These are phyloP conservation scores for Boletellus ananas DNA, from an alignment of 768 basidiomycete species.

Conservation along the genomic window DNA sequence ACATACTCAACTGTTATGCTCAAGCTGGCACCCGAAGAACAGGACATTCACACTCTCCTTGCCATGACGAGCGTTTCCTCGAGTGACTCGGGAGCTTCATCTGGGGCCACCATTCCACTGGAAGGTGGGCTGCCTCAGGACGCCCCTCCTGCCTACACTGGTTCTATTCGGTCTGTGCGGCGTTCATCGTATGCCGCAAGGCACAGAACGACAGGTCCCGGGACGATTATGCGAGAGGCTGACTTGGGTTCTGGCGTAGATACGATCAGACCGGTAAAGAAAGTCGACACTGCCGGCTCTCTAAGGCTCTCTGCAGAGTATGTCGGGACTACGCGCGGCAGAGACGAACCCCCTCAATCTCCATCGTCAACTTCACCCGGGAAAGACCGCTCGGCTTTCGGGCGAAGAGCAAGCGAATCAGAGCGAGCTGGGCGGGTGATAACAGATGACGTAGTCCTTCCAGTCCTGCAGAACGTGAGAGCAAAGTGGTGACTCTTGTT, in stretches of 20 bases:
- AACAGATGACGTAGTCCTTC: slow-evolving; percentile 82
- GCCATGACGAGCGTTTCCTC: slow-evolving; percentile 34
- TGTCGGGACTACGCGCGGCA: slow-evolving; percentile 63
- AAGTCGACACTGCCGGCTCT: slow-evolving; percentile 77
- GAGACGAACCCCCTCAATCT: slow-evolving; percentile 45
- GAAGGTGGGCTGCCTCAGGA: slow-evolving; percentile 42
- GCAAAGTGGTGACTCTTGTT: neutral
- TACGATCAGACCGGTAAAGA: slow-evolving; percentile 92
- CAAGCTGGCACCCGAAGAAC: slow-evolving; percentile 39
- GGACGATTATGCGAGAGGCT: slow-evolving; percentile 73
- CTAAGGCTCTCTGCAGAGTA: slow-evolving; percentile 75
- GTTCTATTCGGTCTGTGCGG: slow-evolving; percentile 57
- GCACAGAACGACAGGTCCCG: slow-evolving; percentile 53
- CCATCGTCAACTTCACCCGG: slow-evolving; percentile 46
- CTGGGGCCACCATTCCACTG: slow-evolving; percentile 36
- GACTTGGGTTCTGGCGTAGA: slow-evolving; percentile 86
- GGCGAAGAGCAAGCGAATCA: slow-evolving; percentile 50
- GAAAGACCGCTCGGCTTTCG: slow-evolving; percentile 39
- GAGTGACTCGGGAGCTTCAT: slow-evolving; percentile 39
- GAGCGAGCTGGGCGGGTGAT: slow-evolving; percentile 64
- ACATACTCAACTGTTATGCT: slow-evolving; percentile 74
- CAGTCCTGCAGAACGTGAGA: slow-evolving; percentile 70
- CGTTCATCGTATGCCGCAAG: slow-evolving; percentile 81
- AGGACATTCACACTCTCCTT: slow-evolving; percentile 40
- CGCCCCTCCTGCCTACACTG: slow-evolving; percentile 70